Evolutionary conservation across 371 early-diverging fungal species (phyloP).

Genomic region (Modicella reniformis): DNA sequence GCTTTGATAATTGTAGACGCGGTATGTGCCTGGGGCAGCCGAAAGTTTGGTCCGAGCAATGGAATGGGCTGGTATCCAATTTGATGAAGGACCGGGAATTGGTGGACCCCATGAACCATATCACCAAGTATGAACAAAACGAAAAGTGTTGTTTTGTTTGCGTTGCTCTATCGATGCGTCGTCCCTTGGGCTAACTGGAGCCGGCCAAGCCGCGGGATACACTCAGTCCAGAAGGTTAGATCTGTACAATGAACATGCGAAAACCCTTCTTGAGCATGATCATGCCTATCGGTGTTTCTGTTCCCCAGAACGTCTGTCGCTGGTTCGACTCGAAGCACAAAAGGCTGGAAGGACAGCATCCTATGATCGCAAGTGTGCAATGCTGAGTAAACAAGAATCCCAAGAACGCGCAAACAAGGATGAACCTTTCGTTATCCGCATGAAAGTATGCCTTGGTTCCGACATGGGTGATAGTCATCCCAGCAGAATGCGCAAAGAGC

Average conservation of each 20-base stretch:
- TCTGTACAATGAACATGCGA: conserved; percentile 75
- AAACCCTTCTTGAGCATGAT: conserved; percentile 74
- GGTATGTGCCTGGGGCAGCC: conserved; percentile 82
- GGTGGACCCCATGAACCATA: conserved; percentile 75
- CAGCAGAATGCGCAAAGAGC: not conserved
- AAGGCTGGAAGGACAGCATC: conserved; percentile 69
- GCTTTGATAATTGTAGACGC: conserved; percentile 68
- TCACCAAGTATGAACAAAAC: conserved; percentile 62
- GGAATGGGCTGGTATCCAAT: conserved; percentile 81
- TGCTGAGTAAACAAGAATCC: conserved; percentile 70
- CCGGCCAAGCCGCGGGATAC: not conserved
- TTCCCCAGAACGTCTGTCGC: conserved; percentile 74
- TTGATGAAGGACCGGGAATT: conserved; percentile 82
- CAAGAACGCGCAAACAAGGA: conserved; percentile 64
- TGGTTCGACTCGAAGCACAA: conserved; percentile 65
- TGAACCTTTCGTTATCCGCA: conserved; percentile 76
- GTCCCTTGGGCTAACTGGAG: not conserved
- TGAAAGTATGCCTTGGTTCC: conserved; percentile 64
- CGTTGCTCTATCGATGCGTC: not conserved
- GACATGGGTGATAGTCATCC: not conserved
- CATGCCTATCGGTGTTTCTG: conserved; percentile 95
- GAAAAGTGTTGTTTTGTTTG: not conserved
- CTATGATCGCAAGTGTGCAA: conserved; percentile 87
- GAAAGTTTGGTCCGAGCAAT: conserved; percentile 74
- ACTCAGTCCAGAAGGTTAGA: conserved; percentile 79